Percentiles rank a stretch among this genome's conserved stretches.
These are phyloP conservation scores for Phallus indusiatus DNA, from an alignment of 768 basidiomycete species.

Conservation along the genomic window DNA sequence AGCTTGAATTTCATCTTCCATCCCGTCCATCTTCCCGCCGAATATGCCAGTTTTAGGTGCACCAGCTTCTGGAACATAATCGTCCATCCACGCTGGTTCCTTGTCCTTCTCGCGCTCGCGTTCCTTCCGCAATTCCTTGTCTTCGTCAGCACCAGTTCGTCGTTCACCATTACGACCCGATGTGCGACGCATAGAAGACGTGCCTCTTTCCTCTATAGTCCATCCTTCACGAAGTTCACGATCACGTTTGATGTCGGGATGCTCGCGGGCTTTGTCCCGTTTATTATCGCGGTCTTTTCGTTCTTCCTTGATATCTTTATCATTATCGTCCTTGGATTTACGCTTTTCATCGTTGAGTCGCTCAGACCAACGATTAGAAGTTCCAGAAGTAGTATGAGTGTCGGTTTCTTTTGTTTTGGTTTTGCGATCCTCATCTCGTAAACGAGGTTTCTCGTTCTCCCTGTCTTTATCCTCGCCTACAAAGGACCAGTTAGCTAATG, in stretches of 20 bases:
- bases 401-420: background rate
- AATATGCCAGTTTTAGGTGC: constrained; percentile 50
- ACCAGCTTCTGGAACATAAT: constrained; percentile 51
- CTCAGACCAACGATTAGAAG: constrained; percentile 2
- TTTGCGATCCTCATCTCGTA: constrained; percentile 1
- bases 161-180: constrained; percentile 47
- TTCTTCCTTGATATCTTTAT: constrained; percentile 8
- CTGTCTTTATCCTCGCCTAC: constrained; percentile 2
- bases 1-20: constrained; percentile 59
- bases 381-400: background rate
- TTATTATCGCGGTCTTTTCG: constrained; percentile 21
- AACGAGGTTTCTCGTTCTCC: constrained; percentile 1
- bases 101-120: constrained; percentile 55
- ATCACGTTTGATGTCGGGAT: constrained; percentile 37
- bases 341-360: background rate
- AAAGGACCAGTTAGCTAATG: background rate
- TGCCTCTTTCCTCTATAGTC: constrained; percentile 46
- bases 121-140: constrained; percentile 40
- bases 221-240: constrained; percentile 44
- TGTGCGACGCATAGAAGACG: background rate
- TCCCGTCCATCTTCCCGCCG: constrained; percentile 32
- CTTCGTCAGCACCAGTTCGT: constrained; percentile 36
- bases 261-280: constrained; percentile 29
- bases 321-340: constrained; percentile 1
- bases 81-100: constrained; percentile 91